A percentile compares a stretch with the other conserved stretches of the same genome.
Evolutionary conservation across 805 yeast species (phyloP).

Genomic region (Ogataea paraovalis): DNA sequence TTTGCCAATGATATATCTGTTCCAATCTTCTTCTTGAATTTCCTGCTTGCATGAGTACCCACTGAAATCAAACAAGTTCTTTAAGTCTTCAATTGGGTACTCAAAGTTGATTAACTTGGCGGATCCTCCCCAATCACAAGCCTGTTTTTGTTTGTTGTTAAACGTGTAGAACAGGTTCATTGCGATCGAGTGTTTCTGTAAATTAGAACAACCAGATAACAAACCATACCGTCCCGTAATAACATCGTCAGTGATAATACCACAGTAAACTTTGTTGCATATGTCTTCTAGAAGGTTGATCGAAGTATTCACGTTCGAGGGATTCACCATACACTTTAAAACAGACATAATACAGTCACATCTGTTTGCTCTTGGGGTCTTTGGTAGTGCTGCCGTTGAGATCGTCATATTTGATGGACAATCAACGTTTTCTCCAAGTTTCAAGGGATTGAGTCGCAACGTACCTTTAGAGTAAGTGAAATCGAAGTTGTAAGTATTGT

Average conservation of each 20-base stretch:
- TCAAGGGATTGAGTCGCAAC: neutral
- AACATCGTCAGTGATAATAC: slow-evolving; percentile 35
- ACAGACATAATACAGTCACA: slow-evolving; percentile 44
- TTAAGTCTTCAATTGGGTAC: slow-evolving; percentile 11
- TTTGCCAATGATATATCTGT: slow-evolving; percentile 19
- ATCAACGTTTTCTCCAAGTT: neutral
- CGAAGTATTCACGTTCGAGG: slow-evolving; percentile 11
- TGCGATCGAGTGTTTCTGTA: slow-evolving; percentile 39
- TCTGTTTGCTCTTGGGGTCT: slow-evolving; percentile 37
- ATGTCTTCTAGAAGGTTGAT: slow-evolving; percentile 25
- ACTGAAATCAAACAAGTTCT: slow-evolving; percentile 16
- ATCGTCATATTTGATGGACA: slow-evolving; percentile 12
- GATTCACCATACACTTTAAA: slow-evolving; percentile 34
- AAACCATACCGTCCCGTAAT: slow-evolving; percentile 38
- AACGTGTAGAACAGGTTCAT: slow-evolving; percentile 34
- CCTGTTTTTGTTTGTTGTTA: slow-evolving; percentile 13
- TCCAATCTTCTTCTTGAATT: slow-evolving; percentile 23
- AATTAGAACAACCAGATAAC: slow-evolving; percentile 36
- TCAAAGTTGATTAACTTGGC: slow-evolving; percentile 14
- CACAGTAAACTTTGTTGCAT: slow-evolving; percentile 38
- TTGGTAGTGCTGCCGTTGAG: slow-evolving; percentile 28
- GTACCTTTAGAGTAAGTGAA: slow-evolving; percentile 9
- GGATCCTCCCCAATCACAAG: slow-evolving; percentile 15
- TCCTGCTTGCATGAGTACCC: slow-evolving; percentile 25
- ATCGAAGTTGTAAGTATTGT: slow-evolving; percentile 11